Conservation (phyloP, 306 rosid species). For the Erythrophleum fordii region DNA sequence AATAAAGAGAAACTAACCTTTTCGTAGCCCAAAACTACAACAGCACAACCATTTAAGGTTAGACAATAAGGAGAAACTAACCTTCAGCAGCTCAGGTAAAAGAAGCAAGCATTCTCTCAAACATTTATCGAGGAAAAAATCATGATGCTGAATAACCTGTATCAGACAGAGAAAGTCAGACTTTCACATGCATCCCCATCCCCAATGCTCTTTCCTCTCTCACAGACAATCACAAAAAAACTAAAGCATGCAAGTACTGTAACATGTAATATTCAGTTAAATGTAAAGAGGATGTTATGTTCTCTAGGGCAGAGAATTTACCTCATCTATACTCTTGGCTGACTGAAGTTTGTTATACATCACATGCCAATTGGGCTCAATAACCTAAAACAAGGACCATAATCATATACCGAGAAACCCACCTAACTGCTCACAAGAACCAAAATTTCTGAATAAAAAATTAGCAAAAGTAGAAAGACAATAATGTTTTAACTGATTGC, state of each 20-base stretch:
- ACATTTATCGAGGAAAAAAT: conserved; percentile 91
- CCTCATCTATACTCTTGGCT: conserved; percentile 97
- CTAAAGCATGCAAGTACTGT: conserved; percentile 1
- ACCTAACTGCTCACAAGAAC: conserved; percentile 30
- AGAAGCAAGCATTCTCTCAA: conserved; percentile 93
- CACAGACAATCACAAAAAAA: conserved; percentile 11
- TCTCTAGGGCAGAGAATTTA: conserved; percentile 27
- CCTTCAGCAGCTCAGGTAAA: conserved; percentile 92
- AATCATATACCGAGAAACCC: conserved; percentile 26
- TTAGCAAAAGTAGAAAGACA: conserved; percentile 19
- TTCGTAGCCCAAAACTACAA: neutral
- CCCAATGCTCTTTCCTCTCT: neutral
- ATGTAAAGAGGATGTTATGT: conserved; percentile 3
- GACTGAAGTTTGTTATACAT: conserved; percentile 88
- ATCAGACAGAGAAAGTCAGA: conserved; percentile 47
- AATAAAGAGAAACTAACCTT: too few relatives aligned
- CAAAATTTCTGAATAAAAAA: conserved; percentile 22
- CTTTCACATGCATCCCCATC: neutral
- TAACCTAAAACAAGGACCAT: conserved; percentile 61
- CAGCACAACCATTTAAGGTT: conserved; percentile 3
- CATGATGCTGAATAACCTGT: conserved; percentile 97
- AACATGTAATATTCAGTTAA: conserved; percentile 19
- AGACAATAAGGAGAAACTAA: conserved; percentile 44
- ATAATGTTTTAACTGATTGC: neutral
- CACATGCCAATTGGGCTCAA: conserved; percentile 97